These are phyloP conservation scores for Pseudocercospora eumusae DNA, from an alignment of 2,329 filamentous ascomycete genomes.

Conservation along the genomic window DNA sequence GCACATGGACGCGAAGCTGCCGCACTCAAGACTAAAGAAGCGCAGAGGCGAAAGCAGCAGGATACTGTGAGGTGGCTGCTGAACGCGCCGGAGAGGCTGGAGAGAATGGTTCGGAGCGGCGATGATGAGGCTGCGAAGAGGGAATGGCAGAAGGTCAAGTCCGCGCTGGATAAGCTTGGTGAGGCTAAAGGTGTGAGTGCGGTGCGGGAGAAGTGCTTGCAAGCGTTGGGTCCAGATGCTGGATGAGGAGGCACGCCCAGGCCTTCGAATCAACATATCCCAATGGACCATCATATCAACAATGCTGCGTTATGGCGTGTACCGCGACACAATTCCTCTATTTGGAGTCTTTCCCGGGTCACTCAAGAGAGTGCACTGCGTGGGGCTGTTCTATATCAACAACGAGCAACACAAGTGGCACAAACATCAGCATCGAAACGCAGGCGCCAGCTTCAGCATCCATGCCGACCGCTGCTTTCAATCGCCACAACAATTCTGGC, in stretches of 20 bases:
- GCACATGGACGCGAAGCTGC: constrained; percentile 30
- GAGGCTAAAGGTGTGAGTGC: constrained; percentile 47
- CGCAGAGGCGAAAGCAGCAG: constrained; percentile 47
- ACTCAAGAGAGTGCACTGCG: too few relatives aligned
- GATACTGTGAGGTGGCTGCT: constrained; percentile 65
- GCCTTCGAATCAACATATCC: too few relatives aligned
- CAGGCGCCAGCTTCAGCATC: too few relatives aligned
- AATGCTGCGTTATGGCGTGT: too few relatives aligned
- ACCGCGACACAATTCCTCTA: too few relatives aligned
- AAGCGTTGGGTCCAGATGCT: constrained; percentile 17
- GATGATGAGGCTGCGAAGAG: constrained; percentile 60
- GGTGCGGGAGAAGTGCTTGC: constrained; percentile 43
- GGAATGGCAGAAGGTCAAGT: constrained; percentile 49
- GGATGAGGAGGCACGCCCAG: neutral
- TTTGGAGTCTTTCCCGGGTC: too few relatives aligned
- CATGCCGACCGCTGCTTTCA: too few relatives aligned
- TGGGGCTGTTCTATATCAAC: too few relatives aligned
- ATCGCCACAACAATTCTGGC: too few relatives aligned
- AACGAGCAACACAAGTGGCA: too few relatives aligned
- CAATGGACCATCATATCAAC: too few relatives aligned
- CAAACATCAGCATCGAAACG: too few relatives aligned
- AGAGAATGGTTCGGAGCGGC: constrained; percentile 60
- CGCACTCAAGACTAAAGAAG: constrained; percentile 35
- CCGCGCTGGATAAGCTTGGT: constrained; percentile 48
- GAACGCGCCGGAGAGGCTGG: constrained; percentile 61